phyloP scores from a whole-genome alignment of 305 asterid species.

The Fraxinus sp. region DNA sequence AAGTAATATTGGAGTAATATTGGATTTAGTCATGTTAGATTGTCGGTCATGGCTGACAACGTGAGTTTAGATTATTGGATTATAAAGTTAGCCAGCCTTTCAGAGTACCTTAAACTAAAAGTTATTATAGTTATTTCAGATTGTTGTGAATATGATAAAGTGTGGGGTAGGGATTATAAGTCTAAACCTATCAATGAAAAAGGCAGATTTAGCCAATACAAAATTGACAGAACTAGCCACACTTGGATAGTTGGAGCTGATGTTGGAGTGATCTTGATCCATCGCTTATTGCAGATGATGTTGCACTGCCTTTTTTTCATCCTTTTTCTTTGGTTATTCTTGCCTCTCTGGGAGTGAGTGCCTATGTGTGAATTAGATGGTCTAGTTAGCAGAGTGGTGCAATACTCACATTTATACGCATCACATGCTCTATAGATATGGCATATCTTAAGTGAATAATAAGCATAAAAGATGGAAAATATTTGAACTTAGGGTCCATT shows the following conservation, averaged over 20 bases:
- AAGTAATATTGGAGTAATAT: not conserved
- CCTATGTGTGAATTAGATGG: not conserved
- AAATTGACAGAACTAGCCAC: not conserved
- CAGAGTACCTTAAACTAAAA: not conserved
- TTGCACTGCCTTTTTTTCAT: not conserved
- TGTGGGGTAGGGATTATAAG: not conserved
- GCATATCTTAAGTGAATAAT: not conserved
- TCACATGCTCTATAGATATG: not conserved
- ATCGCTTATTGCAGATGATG: not conserved
- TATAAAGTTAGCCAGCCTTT: not conserved
- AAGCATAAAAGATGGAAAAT: not conserved
- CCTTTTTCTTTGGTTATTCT: not conserved
- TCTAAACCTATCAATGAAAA: not conserved
- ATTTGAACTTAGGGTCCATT: not conserved
- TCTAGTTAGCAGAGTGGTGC: not conserved
- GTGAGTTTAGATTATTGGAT: not conserved
- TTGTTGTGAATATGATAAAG: not conserved
- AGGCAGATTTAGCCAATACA: not conserved
- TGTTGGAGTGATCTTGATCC: not conserved
- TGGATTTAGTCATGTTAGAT: not conserved
- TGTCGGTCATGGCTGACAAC: not conserved
- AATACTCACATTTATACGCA: not conserved
- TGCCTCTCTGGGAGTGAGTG: not conserved
- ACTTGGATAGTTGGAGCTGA: not conserved
- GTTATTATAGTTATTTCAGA: not conserved